Percentiles rank a stretch among this genome's conserved stretches.
Conservation (phyloP, 176 grass and related monocot genomes). For the Raddia distichophylla region DNA sequence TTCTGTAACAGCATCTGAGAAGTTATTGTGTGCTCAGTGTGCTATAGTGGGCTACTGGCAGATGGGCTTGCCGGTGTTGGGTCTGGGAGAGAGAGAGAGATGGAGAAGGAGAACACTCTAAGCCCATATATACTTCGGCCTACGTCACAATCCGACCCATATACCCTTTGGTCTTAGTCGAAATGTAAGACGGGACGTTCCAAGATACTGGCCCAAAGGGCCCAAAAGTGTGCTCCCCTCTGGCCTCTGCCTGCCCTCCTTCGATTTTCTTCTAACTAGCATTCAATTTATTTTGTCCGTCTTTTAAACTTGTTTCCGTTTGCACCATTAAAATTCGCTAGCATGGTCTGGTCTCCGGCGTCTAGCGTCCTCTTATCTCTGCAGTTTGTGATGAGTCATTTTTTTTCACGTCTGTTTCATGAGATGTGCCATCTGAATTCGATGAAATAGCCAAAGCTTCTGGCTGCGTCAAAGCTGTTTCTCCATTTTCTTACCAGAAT, state of each 20-base stretch:
- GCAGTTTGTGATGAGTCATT: neutral
- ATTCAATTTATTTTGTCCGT: no score
- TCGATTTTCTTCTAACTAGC: neutral
- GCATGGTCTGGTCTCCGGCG: no score
- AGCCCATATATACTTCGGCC: neutral
- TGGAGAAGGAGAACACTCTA: neutral
- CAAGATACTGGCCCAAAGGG: neutral
- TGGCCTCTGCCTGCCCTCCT: no score
- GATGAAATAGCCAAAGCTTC: neutral
- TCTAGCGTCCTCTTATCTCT: no score
- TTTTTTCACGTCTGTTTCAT: neutral
- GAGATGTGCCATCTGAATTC: neutral
- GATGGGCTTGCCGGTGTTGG: neutral
- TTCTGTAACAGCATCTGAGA: neutral
- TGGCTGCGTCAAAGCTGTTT: neutral
- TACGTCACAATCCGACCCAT: neutral
- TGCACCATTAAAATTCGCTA: no score
- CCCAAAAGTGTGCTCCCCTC: neutral
- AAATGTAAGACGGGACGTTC: neutral
- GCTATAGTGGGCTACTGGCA: neutral
- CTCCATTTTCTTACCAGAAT: neutral
- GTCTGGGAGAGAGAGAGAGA: neutral
- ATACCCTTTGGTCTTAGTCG: neutral
- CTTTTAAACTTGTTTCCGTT: no score
- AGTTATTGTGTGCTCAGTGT: neutral